Evolutionary conservation across 805 yeast genomes (phyloP), one percentile per base, ranked within the genome.

Genomic region (Cyberlindnera bimundalis): DNA sequence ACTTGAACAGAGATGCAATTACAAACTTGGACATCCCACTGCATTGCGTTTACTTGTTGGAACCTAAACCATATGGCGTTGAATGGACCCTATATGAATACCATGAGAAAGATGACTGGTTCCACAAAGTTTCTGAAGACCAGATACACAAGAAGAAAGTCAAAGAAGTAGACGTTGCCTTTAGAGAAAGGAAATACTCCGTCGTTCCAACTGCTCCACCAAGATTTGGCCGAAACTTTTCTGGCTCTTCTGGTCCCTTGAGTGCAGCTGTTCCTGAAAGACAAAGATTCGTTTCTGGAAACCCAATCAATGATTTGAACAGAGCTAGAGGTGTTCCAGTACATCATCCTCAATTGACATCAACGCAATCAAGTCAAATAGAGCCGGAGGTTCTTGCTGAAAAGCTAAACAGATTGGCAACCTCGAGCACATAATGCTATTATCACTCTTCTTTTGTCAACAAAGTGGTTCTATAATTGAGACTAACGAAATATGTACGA

Each of bases 51-150:
- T 91, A 90, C 59, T 77, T 91, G 43, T 72, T 91, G 46, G 97
- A 91, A 57, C 89, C 91, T 36, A 87, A 86, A 60, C 97, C 98
- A 0, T 91, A 88, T 61, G 98, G 98, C 2, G 95, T 95, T 2
- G 95, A 88, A 46, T 91, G 96, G 88, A 76, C 84, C 12, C 70
- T 90, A 60, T 91, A 82, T 64, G 96, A 89, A 60, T 91, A 82
- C 64, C 84, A 86, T 53, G 96, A 90, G 51, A 64, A 63, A 3
- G 63, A 72, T 29, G 90, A 89, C 59, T 79, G 87, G 82, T 91
- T 91, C 65, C 74, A 67, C 40, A 78, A 84, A 53, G 81, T 88
- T 4, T 65, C 68, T 5, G 62, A 68, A 34, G 61, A 66, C 7
- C 65, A 65, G 35, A 46, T 69, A 35, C 66, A 68, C 42, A 65